Evolutionary conservation across 495 filamentous ascomycete genomes (phyloP), one percentile per base, ranked within the genome.

Genomic region (Clavariopsis aquatica): DNA sequence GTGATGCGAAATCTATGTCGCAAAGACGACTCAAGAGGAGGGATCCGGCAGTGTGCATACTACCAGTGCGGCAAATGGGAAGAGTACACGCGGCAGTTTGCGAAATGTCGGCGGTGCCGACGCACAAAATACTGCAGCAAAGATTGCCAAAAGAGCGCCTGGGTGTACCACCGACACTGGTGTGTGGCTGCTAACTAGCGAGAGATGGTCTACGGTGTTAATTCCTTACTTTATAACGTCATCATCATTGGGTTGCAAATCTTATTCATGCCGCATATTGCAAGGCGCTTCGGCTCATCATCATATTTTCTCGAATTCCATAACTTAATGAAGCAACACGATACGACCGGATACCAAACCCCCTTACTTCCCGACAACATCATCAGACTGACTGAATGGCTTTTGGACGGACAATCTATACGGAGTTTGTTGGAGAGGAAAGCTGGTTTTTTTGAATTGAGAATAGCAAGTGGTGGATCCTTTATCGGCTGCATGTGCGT

Each of bases 51-150:
- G 66, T 98, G 94, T 72, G 94, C 94, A 22, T 95, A 96, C 76
- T 98, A 93, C 78, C 87, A 96, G 76, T 98, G 94, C 73, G 94
- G 94, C 55, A 94, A 93, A 75, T 98, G 94, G 94, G 94, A 98
- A 72, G 88, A 96, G 76, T 96, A 82, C 76, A 91, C 93, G 57
- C 84, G 94, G 46, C 93, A 98, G 73, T 98, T 98, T 75, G 94
- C 94, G 68, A 98, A 98, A 75, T 98, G 94, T 78, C 88, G 94
- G 46, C 87, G 94, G 52, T 98, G 94, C 78, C 87, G 94, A 66
- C 87, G 94, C 64, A 98, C 94, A 66, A 98, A 98, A 75, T 98
- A 98, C 79, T 98, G 94, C 87, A 96, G 92, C 83, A 98, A 98
- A 78, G 94, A 97, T 72, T 98, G 94, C 78, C 94, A 98, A 77